Evolutionary conservation across 2,329 filamentous ascomycete genomes (phyloP), one percentile per base, ranked within the genome.

Genomic region (Fusarium armeniacum): DNA sequence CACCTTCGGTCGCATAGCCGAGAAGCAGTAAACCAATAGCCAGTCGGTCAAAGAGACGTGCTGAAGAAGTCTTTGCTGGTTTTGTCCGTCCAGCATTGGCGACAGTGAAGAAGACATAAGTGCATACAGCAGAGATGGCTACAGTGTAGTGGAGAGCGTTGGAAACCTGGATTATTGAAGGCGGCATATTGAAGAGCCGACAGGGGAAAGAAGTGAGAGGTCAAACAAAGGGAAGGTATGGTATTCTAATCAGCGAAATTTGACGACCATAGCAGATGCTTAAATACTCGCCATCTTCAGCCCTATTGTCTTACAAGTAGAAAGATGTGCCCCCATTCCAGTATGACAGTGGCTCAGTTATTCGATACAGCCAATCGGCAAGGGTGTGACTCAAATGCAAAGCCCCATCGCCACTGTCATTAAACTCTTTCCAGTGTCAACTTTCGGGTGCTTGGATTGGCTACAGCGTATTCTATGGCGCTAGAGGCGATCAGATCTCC

Each of bases 81-180:
- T 54, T 54, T 10, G 8, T 26, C 10, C 38, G 33, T 22, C 41
- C 53, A 5, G 26, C 46, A 16, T 52, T 56, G 22, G 43, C 12
- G 4, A 74, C 5, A 5, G 45, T 24, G 4, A 35, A n/a, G 6
- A 18, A 24, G 9, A 58, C 40, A 20, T 64, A 58, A 18, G 59
- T 62, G 0, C 20, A 28, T 12, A 49, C 35, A 13, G 40, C 38
- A 0, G 51, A 41, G 20, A 57, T 2, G 9, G 65, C 61, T 6
- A 63, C 63, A 35, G 22, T 40, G 38, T 68, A 70, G 61, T 74
- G 68, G 6, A 74, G 70, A n/a, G 40, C 28, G 4, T 38, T 51
- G 0, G 45, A 60, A 12, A 26, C 43, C 56, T 57, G 63, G 18
- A 40, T 24, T 5, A 55, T 54, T 61, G 47, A 46, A n/a, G 51